Percentiles rank a stretch among this genome's conserved stretches.
Evolutionary conservation across 345 rosid species (phyloP).

Genomic region (Luvunga scandens): DNA sequence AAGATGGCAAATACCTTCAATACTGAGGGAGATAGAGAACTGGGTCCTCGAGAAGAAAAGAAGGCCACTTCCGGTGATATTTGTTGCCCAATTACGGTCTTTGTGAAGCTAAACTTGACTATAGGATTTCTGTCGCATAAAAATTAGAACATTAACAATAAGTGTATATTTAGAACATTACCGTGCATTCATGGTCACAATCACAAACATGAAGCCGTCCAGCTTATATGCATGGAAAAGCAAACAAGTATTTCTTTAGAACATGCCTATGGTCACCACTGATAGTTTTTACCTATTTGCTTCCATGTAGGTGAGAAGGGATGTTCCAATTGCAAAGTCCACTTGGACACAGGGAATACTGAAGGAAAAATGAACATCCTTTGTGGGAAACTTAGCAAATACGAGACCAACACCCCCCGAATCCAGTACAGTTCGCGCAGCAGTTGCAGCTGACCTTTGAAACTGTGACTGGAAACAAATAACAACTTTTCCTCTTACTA

Average conservation of each 20-base stretch:
- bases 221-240: neutral
- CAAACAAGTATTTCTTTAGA: neutral
- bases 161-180: neutral
- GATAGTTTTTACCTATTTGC: conserved; percentile 28
- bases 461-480: conserved; percentile 49
- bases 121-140: conserved; percentile 35
- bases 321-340: conserved; percentile 43
- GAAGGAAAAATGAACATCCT: conserved; percentile 34
- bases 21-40: conserved; percentile 49
- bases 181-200: neutral
- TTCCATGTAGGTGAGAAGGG: conserved; percentile 42
- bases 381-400: conserved; percentile 42
- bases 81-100: conserved; percentile 38
- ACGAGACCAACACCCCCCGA: conserved; percentile 42
- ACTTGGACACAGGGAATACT: conserved; percentile 42
- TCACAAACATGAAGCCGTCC: neutral
- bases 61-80: conserved; percentile 51
- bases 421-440: conserved; percentile 32
- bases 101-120: conserved; percentile 41
- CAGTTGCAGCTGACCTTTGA: conserved; percentile 37
- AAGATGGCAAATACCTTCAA: conserved; percentile 39
- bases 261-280: neutral
- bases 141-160: neutral
- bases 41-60: conserved; percentile 64
- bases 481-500: conserved; percentile 49